phyloP scores from a whole-genome alignment of 1,284 basidiomycete species.

The Entoloma clypeatum region DNA sequence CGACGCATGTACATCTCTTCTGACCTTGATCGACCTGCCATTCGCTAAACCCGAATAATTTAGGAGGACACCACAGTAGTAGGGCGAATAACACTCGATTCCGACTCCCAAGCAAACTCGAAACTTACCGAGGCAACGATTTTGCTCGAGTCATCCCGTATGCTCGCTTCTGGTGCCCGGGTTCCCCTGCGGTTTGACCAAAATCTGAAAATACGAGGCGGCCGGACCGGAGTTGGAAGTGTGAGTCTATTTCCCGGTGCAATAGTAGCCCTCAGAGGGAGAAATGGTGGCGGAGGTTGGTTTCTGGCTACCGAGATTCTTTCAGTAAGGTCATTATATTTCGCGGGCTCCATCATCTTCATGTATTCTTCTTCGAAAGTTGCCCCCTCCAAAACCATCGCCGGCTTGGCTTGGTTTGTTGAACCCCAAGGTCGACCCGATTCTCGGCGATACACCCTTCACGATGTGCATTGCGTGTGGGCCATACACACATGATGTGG shows the following conservation, averaged over 20 bases:
- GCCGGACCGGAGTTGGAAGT: conserved; percentile 58
- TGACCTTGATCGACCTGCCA: conserved; percentile 10
- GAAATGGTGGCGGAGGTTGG: conserved; percentile 85
- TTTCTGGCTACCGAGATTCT: conserved; percentile 86
- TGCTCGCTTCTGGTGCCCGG: conserved; percentile 69
- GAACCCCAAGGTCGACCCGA: conserved; percentile 31
- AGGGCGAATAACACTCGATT: conserved; percentile 77
- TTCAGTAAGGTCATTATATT: conserved; percentile 52
- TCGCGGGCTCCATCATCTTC: conserved; percentile 1
- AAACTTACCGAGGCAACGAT: conserved; percentile 77
- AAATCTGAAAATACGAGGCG: conserved; percentile 64
- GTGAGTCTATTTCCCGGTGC: conserved; percentile 87
- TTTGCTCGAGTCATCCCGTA: conserved; percentile 77
- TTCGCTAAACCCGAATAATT: conserved; percentile 6
- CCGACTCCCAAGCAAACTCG: conserved; percentile 49
- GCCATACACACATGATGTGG: conserved; percentile 76
- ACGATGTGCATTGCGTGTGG: conserved; percentile 73
- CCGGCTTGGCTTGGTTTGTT: conserved; percentile 26
- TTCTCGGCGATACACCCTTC: conserved; percentile 41
- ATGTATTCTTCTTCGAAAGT: conserved; percentile 27
- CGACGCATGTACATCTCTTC: conserved; percentile 58
- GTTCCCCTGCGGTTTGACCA: conserved; percentile 71
- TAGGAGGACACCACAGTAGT: conserved; percentile 76
- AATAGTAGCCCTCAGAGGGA: conserved; percentile 84
- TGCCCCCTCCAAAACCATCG: conserved; percentile 46